These are phyloP conservation scores for Polychaeton citri DNA, from an alignment of 2,329 filamentous ascomycete species.

Conservation along the genomic window DNA sequence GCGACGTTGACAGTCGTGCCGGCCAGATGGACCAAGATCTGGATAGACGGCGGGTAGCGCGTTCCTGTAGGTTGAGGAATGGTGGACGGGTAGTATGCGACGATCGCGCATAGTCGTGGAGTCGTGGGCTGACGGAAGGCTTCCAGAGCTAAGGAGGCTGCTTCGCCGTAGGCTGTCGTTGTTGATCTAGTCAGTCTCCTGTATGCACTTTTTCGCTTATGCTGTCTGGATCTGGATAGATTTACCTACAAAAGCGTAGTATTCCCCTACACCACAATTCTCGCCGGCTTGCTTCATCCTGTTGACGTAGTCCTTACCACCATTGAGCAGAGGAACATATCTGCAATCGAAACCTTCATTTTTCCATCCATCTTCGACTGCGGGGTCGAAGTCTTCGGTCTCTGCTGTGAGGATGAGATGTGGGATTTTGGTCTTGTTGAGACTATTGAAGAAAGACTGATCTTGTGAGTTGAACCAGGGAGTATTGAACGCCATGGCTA, in stretches of 20 bases:
- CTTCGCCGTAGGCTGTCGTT: conserved; percentile 44
- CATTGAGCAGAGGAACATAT: conserved; percentile 41
- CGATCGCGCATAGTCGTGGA: conserved; percentile 44
- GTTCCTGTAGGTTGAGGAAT: conserved; percentile 40
- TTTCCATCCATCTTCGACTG: conserved; percentile 40
- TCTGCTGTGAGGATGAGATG: conserved; percentile 38
- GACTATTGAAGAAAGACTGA: conserved; percentile 20
- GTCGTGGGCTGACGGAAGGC: conserved; percentile 40
- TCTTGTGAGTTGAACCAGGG: conserved; percentile 20
- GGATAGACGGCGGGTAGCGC: conserved; percentile 29
- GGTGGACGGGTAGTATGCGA: conserved; percentile 50
- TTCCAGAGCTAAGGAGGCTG: conserved; percentile 46
- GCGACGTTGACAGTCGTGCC: conserved; percentile 35
- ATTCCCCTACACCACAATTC: conserved; percentile 42
- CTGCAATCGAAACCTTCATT: conserved; percentile 47
- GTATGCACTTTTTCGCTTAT: not conserved
- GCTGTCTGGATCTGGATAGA: conserved; percentile 1
- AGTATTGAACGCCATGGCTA: conserved; percentile 17
- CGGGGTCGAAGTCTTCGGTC: conserved; percentile 42
- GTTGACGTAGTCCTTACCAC: conserved; percentile 33
- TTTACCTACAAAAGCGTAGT: conserved; percentile 49
- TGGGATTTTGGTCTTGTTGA: conserved; percentile 28
- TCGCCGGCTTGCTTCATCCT: conserved; percentile 39
- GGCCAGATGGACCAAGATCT: conserved; percentile 46
- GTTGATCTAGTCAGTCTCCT: not conserved